A percentile compares a stretch with the other conserved stretches of the same genome.
Conservation (phyloP, 2,329 filamentous ascomycete species). For the Verticillium tricorpus region DNA sequence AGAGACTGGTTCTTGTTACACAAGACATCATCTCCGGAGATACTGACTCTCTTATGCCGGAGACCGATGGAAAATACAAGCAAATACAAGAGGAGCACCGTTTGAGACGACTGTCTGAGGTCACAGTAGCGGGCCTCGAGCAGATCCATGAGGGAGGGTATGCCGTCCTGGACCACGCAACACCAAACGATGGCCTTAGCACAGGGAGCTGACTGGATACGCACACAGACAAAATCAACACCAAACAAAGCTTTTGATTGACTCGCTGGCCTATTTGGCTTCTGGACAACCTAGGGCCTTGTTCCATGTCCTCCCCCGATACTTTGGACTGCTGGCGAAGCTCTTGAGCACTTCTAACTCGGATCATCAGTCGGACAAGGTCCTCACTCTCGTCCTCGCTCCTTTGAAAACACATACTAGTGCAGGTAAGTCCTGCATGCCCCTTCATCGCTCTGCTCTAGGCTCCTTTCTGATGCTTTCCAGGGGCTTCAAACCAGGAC, state of each 20-base stretch:
- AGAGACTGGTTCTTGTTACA: constrained; percentile 41
- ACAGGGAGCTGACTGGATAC: neutral
- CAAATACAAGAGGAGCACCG: constrained; percentile 1
- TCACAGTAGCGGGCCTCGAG: neutral
- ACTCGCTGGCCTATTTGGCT: constrained; percentile 28
- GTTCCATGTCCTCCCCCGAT: constrained; percentile 21
- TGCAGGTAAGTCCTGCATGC: neutral
- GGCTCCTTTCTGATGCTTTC: neutral
- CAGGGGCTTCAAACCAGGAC: neutral
- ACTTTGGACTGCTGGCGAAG: constrained; percentile 35
- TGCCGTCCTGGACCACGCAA: neutral
- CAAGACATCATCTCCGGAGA: constrained; percentile 22
- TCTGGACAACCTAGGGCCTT: constrained; percentile 22
- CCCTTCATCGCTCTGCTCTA: neutral
- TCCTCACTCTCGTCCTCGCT: constrained; percentile 14
- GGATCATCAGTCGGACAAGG: constrained; percentile 12
- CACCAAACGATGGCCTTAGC: neutral
- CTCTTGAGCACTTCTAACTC: constrained; percentile 19
- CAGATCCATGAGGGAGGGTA: neutral
- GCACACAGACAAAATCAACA: constrained; percentile 11
- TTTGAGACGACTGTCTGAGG: neutral
- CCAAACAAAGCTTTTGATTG: constrained; percentile 26
- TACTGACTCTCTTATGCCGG: neutral
- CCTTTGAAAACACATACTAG: constrained; percentile 10
- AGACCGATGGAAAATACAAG: constrained; percentile 5